Percentiles rank a stretch among this genome's conserved stretches.
phyloP scores from a whole-genome alignment of 441 rosid genomes.

The Pelargonium citronellum region DNA sequence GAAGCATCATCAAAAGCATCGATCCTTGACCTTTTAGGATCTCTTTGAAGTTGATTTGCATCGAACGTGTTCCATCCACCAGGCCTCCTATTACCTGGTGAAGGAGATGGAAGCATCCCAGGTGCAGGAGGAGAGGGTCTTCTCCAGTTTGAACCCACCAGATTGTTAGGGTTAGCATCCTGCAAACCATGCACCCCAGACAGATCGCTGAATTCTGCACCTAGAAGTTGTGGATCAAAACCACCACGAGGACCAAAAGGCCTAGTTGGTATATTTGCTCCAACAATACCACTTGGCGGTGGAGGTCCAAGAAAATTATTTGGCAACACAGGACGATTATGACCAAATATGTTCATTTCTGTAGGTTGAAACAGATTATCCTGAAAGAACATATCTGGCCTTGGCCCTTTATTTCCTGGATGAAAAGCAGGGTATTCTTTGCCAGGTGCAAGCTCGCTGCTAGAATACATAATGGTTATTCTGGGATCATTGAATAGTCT shows the following conservation, averaged over 20 bases:
- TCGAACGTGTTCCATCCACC: conserved; percentile 82
- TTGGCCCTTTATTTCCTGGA: conserved; percentile 52
- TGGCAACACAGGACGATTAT: conserved; percentile 30
- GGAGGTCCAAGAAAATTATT: conserved; percentile 34
- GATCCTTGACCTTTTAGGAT: conserved; percentile 61
- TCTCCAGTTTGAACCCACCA: conserved; percentile 49
- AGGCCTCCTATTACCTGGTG: conserved; percentile 49
- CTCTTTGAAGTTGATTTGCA: conserved; percentile 50
- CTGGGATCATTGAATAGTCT: conserved; percentile 85
- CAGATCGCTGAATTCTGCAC: conserved; percentile 47
- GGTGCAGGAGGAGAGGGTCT: conserved; percentile 59
- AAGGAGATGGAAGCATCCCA: conserved; percentile 57
- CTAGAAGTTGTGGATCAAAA: conserved; percentile 42
- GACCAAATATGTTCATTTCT: conserved; percentile 41
- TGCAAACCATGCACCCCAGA: conserved; percentile 26
- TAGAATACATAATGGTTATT: conserved; percentile 75
- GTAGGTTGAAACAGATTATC: conserved; percentile 44
- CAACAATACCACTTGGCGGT: conserved; percentile 35
- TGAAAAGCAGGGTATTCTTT: conserved; percentile 45
- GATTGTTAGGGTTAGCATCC: conserved; percentile 31
- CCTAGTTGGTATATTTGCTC: conserved; percentile 36
- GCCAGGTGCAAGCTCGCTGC: conserved; percentile 58
- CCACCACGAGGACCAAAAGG: conserved; percentile 48
- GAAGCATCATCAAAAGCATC: conserved; percentile 47
- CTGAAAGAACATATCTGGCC: conserved; percentile 45